Evolutionary conservation across 83 land plant species (phyloP).

Genomic region (Isoetes engelmannii): DNA sequence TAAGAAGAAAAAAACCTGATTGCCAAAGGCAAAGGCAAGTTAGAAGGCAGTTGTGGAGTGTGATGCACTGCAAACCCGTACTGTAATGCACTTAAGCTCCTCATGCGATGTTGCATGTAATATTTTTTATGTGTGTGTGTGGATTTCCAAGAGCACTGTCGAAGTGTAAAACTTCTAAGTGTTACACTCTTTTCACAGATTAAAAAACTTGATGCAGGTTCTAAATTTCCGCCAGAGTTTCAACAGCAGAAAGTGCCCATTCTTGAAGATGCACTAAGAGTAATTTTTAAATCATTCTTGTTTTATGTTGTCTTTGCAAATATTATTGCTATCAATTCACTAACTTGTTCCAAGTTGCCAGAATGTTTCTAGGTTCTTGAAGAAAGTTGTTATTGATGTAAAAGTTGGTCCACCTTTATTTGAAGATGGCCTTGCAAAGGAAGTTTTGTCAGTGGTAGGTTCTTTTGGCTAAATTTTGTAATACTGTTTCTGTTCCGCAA

Average conservation of each 20-base stretch:
- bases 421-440: conserved; percentile 69
- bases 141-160: too few relatives aligned
- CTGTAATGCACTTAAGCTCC: too few relatives aligned
- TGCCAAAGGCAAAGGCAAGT: too few relatives aligned
- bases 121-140: neutral
- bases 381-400: conserved; percentile 71
- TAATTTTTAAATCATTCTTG: conserved; percentile 17
- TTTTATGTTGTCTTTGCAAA: neutral
- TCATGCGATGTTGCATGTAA: neutral
- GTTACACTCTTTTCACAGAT: conserved; percentile 44
- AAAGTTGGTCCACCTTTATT: conserved; percentile 85
- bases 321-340: neutral
- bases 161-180: too few relatives aligned
- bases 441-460: conserved; percentile 64
- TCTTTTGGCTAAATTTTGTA: neutral
- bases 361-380: conserved; percentile 59
- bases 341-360: conserved; percentile 17
- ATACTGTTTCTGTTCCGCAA: neutral
- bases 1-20: too few relatives aligned
- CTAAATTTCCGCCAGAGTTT: conserved; percentile 25
- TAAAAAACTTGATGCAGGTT: conserved; percentile 39
- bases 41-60: neutral
- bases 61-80: neutral
- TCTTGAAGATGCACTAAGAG: conserved; percentile 58
- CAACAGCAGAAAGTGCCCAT: conserved; percentile 45